These are phyloP conservation scores for Irpex lacteus DNA, from an alignment of 1,284 basidiomycete species.

Conservation along the genomic window DNA sequence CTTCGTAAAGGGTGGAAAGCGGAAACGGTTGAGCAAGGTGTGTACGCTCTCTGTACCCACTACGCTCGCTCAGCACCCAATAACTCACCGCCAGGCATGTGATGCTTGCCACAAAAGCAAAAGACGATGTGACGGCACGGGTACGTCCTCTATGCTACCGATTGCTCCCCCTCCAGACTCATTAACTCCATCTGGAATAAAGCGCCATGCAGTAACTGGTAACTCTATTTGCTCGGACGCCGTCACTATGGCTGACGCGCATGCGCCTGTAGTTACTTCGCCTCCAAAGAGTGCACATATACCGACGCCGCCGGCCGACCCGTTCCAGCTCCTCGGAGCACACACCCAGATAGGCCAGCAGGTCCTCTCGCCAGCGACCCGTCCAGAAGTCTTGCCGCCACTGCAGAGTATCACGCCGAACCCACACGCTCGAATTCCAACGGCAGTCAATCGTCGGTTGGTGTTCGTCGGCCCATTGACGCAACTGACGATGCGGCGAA, in stretches of 20 bases:
- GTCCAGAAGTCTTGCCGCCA: neutral
- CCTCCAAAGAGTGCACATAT: conserved; percentile 76
- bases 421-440: neutral
- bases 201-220: conserved; percentile 85
- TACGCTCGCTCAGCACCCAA: conserved; percentile 8
- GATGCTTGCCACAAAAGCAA: conserved; percentile 83
- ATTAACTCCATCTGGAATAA: conserved; percentile 10
- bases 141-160: conserved; percentile 37
- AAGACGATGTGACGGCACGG: conserved; percentile 77
- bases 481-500: conserved; percentile 20
- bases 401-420: neutral
- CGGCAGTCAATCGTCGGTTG: conserved; percentile 1
- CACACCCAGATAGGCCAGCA: conserved; percentile 10
- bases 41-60: conserved; percentile 10
- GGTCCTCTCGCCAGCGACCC: neutral
- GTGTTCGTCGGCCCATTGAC: conserved; percentile 12
- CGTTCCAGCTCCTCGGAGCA: conserved; percentile 61
- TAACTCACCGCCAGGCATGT: conserved; percentile 52
- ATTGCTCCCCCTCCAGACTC: conserved; percentile 10
- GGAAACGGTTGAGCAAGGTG: conserved; percentile 54
- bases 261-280: conserved; percentile 57
- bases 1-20: conserved; percentile 36
- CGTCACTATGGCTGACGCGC: conserved; percentile 1
- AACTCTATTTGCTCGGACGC: conserved; percentile 4
- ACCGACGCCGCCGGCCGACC: conserved; percentile 75